Evolutionary conservation across 2,329 filamentous ascomycete species (phyloP), one percentile per base, ranked within the genome.

Genomic region (Neofusicoccum laricinum): DNA sequence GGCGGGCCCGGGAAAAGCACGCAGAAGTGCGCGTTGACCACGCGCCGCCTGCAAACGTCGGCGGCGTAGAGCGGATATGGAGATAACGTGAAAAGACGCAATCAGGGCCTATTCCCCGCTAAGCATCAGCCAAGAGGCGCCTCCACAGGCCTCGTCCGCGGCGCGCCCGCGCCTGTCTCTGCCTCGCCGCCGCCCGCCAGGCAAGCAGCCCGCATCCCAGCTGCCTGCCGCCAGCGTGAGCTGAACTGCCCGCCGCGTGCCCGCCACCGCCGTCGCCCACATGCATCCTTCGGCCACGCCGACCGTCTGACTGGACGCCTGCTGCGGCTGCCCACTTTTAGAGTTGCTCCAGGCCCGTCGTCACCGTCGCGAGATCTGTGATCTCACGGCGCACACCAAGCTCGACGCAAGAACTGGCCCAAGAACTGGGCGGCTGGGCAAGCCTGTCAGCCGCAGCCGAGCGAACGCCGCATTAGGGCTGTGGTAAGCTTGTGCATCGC

Each of bases 71-170:
- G 55, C 38, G 10, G n/a, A 17, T 21, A 34, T 59, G 55, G 55
- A 19, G 55, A 21, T 59, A 59, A 59, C 55, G 55, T 59, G 55
- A 59, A 46, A 59, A 59, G 55, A 46, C 55, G 55, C 41, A 40
- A 59, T 59, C 41, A 41, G 40, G 25, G 38, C 38, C 53, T 55
- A 43, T 30, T 32, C 25, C 25, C 55, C 55, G 41, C 55, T 59
- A 59, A 59, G 55, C 55, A 38, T 59, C 25, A 21, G 55, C 55
- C 55, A 59, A 59, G 55, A 40, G 41, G 53, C n/a, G 41, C 55
- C 55, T 59, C 55, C 55, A 32, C 21, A 32, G 19, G 14, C 40
- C 21, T 25, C 19, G 10, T 10, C 14, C n/a, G n/a, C 51, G 34
- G 19, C 36, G 17, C 38, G 32, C 32, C 15, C 7, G 50, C 17